phyloP scores from a whole-genome alignment of 805 yeast genomes.

The Vanderwaltozyma yarrowii region DNA sequence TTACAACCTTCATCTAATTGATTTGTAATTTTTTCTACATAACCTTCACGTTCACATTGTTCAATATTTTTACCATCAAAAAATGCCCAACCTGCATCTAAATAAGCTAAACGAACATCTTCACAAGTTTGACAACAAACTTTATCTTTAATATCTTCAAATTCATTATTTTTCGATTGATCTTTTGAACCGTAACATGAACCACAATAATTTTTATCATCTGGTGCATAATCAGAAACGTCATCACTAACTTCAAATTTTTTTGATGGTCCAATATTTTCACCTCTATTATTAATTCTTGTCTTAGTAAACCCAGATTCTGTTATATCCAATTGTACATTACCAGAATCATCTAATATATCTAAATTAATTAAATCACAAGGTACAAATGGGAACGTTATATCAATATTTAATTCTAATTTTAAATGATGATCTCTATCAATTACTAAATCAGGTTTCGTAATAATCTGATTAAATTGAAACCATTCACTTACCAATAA shows the following conservation, averaged over 20 bases:
- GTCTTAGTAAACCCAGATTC: conserved; percentile 62
- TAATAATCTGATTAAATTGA: conserved; percentile 57
- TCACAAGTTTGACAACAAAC: conserved; percentile 81
- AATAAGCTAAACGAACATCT: conserved; percentile 71
- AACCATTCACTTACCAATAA: conserved; percentile 65
- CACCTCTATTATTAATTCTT: conserved; percentile 43
- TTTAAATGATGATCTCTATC: conserved; percentile 71
- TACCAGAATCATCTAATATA: conserved; percentile 83
- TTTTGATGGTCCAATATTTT: conserved; percentile 36
- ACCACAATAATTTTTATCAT: conserved; percentile 54
- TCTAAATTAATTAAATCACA: conserved; percentile 78
- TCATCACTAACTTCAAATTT: conserved; percentile 34
- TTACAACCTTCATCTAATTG: conserved; percentile 81
- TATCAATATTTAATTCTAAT: conserved; percentile 69
- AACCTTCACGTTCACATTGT: conserved; percentile 87
- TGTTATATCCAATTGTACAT: conserved; percentile 61
- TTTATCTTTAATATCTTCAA: conserved; percentile 30
- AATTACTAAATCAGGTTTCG: conserved; percentile 78
- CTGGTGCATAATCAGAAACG: conserved; percentile 26
- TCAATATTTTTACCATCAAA: conserved; percentile 78
- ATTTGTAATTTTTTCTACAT: conserved; percentile 49
- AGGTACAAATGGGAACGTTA: conserved; percentile 76
- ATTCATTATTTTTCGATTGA: conserved; percentile 38
- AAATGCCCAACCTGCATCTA: conserved; percentile 74
- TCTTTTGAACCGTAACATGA: conserved; percentile 80